Conservation (phyloP, 306 rosid genomes). For the Begonia loranthoides region DNA sequence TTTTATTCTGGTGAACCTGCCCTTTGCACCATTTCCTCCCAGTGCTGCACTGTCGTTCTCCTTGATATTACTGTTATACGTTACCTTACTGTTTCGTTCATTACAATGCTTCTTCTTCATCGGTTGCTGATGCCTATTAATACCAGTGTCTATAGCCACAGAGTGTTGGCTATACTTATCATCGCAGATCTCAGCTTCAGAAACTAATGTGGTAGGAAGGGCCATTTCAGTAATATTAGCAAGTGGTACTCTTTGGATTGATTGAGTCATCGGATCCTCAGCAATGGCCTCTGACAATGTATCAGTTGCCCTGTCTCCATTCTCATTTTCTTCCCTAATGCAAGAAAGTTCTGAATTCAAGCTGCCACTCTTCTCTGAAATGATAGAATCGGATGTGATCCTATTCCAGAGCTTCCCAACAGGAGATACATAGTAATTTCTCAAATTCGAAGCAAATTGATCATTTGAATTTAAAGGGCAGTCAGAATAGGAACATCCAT, state of each 20-base stretch:
- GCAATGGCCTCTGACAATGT: constrained; percentile 23
- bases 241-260: constrained; percentile 40
- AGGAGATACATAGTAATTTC: constrained; percentile 37
- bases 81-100: constrained; percentile 15
- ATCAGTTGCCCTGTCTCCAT: constrained; percentile 40
- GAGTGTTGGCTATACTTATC: constrained; percentile 39
- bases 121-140: constrained; percentile 41
- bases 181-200: constrained; percentile 27
- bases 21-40: constrained; percentile 36
- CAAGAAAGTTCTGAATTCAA: constrained; percentile 69
- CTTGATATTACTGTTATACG: constrained; percentile 28
- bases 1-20: constrained; percentile 38
- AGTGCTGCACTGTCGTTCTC: constrained; percentile 32
- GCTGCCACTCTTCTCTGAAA: constrained; percentile 60
- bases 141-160: constrained; percentile 29
- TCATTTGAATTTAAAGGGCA: constrained; percentile 23
- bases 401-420: constrained; percentile 64
- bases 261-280: constrained; percentile 16
- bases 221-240: constrained; percentile 33
- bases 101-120: constrained; percentile 32
- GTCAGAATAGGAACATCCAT: constrained; percentile 43
- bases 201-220: constrained; percentile 28
- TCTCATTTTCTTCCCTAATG: constrained; percentile 79
- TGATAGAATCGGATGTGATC: constrained; percentile 30
- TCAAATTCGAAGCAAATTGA: constrained; percentile 24